phyloP scores from a whole-genome alignment of 2,329 filamentous ascomycete species.

The Neofusicoccum cordaticola region DNA sequence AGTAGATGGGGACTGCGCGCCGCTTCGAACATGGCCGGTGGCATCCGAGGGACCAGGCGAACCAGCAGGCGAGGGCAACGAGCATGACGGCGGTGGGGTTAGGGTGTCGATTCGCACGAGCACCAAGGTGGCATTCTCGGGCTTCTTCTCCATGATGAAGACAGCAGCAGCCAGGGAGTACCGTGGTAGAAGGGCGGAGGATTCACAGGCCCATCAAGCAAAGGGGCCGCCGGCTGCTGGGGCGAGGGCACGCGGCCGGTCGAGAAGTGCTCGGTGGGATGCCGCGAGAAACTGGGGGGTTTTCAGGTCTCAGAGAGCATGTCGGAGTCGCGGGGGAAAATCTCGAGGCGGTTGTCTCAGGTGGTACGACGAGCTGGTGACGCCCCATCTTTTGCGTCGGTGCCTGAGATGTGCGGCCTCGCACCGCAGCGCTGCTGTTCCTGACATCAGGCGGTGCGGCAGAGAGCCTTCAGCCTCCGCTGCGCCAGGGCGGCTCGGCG shows the following conservation, averaged over 20 bases:
- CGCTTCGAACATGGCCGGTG: not conserved
- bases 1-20: not conserved
- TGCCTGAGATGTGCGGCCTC: not conserved
- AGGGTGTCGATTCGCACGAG: constrained; percentile 4
- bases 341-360: constrained; percentile 9
- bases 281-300: not conserved
- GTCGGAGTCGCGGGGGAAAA: constrained; percentile 5
- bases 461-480: not conserved
- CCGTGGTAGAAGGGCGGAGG: not conserved
- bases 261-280: not conserved
- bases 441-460: not conserved
- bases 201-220: not conserved
- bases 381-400: not conserved
- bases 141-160: constrained; percentile 11
- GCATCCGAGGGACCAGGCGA: not conserved
- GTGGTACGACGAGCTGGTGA: constrained; percentile 14
- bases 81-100: not conserved
- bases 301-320: not conserved
- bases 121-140: constrained; percentile 2
- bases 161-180: constrained; percentile 1
- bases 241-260: not conserved
- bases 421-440: not conserved
- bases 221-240: not conserved
- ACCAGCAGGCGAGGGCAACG: not conserved
- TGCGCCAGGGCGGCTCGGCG: constrained; percentile 4